phyloP scores from a whole-genome alignment of 1,284 basidiomycete species.

The Trichosporon ovoides region DNA sequence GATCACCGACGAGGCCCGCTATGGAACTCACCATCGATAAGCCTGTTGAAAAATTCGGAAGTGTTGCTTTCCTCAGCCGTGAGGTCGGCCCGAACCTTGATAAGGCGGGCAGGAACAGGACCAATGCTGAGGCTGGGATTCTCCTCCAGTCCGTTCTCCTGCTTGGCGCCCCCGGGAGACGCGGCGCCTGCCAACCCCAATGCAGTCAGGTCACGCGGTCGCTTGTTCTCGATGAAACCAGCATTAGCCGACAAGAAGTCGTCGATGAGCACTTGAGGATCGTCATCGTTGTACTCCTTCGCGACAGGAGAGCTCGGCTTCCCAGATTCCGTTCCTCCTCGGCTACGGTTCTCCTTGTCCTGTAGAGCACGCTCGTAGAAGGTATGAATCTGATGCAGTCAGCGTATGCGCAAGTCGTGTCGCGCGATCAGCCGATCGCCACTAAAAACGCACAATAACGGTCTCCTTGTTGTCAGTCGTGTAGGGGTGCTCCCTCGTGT shows the following conservation, averaged over 20 bases:
- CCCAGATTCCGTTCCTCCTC: neutral
- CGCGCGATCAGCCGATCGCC: no score
- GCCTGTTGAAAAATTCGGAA: neutral
- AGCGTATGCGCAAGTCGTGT: no score
- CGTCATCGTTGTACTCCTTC: neutral
- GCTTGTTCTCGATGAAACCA: neutral
- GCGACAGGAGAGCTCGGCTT: neutral
- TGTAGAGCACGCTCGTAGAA: slow-evolving; percentile 36
- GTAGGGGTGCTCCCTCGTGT: slow-evolving; percentile 38
- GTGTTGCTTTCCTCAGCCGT: neutral
- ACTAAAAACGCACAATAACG: slow-evolving; percentile 36
- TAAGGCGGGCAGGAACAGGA: neutral
- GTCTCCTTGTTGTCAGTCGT: slow-evolving; percentile 37
- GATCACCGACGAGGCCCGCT: no score
- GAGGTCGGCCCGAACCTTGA: neutral
- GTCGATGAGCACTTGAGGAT: neutral
- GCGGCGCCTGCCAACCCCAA: neutral
- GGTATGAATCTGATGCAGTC: slow-evolving; percentile 40
- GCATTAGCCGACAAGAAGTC: neutral
- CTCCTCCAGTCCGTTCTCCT: neutral
- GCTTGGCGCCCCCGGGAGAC: neutral
- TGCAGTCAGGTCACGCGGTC: neutral
- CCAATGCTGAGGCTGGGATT: slow-evolving; percentile 2
- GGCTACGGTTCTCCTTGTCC: neutral
- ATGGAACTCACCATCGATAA: slow-evolving; percentile 1